These are phyloP conservation scores for Chaetomium sp. DNA, from an alignment of 2,329 filamentous ascomycete genomes.

Conservation along the genomic window DNA sequence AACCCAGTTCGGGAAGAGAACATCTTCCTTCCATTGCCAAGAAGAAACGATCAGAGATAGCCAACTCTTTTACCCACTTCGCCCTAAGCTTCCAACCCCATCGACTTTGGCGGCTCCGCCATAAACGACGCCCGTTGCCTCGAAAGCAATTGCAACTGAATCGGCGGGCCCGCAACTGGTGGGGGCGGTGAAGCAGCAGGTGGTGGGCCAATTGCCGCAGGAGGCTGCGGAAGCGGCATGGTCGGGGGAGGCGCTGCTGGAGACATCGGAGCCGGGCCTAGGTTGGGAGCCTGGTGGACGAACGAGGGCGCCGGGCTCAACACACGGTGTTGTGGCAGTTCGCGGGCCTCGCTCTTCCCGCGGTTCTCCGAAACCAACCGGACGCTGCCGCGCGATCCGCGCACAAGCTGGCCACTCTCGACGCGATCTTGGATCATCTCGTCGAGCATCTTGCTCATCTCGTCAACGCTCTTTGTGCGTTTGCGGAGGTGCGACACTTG, in stretches of 20 bases:
- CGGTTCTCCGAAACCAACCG: slow-evolving; percentile 44
- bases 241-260: slow-evolving; percentile 16
- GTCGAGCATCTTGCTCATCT: slow-evolving; percentile 88
- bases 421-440: slow-evolving; percentile 93
- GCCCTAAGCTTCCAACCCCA: slow-evolving; percentile 21
- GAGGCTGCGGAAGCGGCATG: slow-evolving; percentile 22
- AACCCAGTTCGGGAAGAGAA: too few species aligned
- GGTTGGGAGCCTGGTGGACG: neutral
- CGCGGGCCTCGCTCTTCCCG: too few species aligned
- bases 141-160: slow-evolving; percentile 25
- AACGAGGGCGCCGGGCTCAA: too few species aligned
- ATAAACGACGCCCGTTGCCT: slow-evolving; percentile 24
- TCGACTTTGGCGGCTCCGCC: slow-evolving; percentile 22
- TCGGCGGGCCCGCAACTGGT: slow-evolving; percentile 16
- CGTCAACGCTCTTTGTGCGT: slow-evolving; percentile 68
- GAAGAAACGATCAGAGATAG: neutral
- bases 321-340: too few species aligned
- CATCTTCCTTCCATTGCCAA: too few species aligned
- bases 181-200: neutral
- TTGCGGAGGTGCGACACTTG: slow-evolving; percentile 37
- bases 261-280: slow-evolving; percentile 24
- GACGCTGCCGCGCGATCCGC: slow-evolving; percentile 60
- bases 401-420: slow-evolving; percentile 65
- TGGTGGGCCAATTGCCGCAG: slow-evolving; percentile 4
- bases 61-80: neutral